Evolutionary conservation across 2,329 filamentous ascomycete species (phyloP), one percentile per base, ranked within the genome.

Genomic region (Aspergillus sp.): DNA sequence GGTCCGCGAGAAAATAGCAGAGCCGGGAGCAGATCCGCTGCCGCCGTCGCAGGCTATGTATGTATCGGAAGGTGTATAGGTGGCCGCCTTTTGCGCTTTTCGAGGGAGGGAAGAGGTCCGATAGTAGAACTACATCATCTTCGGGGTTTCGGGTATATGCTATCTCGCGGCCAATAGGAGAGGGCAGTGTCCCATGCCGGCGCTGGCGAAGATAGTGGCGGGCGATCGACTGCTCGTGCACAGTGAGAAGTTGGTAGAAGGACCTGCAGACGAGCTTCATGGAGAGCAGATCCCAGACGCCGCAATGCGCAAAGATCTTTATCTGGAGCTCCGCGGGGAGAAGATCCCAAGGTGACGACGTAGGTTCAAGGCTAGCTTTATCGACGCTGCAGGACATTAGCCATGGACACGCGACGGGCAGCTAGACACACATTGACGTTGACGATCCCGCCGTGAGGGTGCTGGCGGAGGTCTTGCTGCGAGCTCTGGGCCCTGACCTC

Each of bases 71-170:
- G 2, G 60, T 60, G 36, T 61, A 64, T 26, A 58, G 44, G 34
- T 61, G 51, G 8, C 54, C 57, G 13, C 56, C 53, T 25, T 52
- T 51, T 8, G 53, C 52, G 25, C 53, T 55, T 24, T 52, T 55
- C 4, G 51, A 42, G 0, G 61, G 61, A 4, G 57, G 60, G 30
- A 64, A 64, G 5, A 64, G 45, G 39, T 64, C 61, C 8, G 61
- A 64, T 11, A 64, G 45, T 15, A 64, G 52, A 24, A 64, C 55
- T 22, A 62, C 60, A 45, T 64, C 59, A 36, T 64, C 61, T 39
- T 60, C 51, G 4, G 61, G 60, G 24, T 57, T 58, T 27, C 60
- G 50, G 20, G 59, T 63, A 43, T 64, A 61, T 14, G 41, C 53
- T 29, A 47, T 49, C 22, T 55, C 52, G 33, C 43, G 40, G 26